Percentiles rank a stretch among this genome's conserved stretches.
Evolutionary conservation across 1,284 basidiomycete species (phyloP).

Genomic region (Lentinus polychrous): DNA sequence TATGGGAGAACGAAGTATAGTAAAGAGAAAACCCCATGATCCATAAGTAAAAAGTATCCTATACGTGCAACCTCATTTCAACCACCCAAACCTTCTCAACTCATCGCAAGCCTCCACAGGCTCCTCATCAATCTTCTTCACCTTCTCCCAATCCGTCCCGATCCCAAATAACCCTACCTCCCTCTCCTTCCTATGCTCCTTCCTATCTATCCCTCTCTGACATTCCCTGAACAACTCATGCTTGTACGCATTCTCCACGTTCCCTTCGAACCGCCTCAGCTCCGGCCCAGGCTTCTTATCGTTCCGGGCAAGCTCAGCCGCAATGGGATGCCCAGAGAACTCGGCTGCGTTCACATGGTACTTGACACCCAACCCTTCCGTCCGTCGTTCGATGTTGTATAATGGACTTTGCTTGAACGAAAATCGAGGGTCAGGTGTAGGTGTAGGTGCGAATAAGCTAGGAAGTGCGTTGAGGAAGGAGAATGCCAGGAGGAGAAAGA

Average conservation of each 20-base stretch:
- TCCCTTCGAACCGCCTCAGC: slow-evolving; percentile 53
- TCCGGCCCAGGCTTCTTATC: slow-evolving; percentile 34
- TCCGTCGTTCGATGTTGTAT: slow-evolving; percentile 62
- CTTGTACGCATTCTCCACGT: slow-evolving; percentile 68
- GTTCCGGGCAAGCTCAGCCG: slow-evolving; percentile 56
- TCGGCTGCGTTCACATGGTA: slow-evolving; percentile 86
- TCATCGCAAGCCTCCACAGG: slow-evolving; percentile 70
- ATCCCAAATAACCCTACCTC: slow-evolving; percentile 85
- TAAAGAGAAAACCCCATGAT: slow-evolving; percentile 1
- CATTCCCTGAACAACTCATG: slow-evolving; percentile 67
- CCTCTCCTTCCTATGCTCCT: slow-evolving; percentile 61
- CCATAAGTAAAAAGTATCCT: background rate
- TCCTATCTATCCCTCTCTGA: slow-evolving; percentile 53
- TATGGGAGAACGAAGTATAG: background rate
- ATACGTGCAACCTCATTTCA: slow-evolving; percentile 23
- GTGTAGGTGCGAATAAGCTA: slow-evolving; percentile 58
- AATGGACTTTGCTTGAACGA: slow-evolving; percentile 58
- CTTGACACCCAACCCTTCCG: slow-evolving; percentile 60
- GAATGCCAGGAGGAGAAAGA: slow-evolving; percentile 79
- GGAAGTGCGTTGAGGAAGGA: slow-evolving; percentile 85
- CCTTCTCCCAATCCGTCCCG: slow-evolving; percentile 85
- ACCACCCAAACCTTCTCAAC: slow-evolving; percentile 50
- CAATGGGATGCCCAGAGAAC: slow-evolving; percentile 77
- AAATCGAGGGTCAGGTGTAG: slow-evolving; percentile 77
- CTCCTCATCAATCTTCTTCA: slow-evolving; percentile 59